Evolutionary conservation across 2,329 filamentous ascomycete genomes (phyloP).

Genomic region (Cryphonectria carpinicola): DNA sequence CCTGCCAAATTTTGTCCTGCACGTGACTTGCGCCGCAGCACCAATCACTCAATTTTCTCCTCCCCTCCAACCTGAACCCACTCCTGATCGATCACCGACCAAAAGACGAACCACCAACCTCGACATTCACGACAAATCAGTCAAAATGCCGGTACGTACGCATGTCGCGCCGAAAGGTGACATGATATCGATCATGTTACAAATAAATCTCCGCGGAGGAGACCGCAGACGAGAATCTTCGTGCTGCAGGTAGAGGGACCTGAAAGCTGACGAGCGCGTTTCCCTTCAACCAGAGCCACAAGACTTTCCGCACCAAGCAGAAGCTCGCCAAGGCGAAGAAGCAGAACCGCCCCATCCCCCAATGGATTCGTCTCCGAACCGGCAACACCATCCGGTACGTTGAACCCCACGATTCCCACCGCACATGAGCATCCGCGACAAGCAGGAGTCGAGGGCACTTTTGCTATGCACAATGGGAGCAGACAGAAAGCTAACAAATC

Average conservation of each 20-base stretch:
- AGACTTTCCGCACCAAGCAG: conserved; percentile 99
- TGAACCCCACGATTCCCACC: conserved; percentile 13
- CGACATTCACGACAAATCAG: conserved; percentile 40
- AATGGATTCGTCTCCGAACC: conserved; percentile 99
- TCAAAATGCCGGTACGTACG: conserved; percentile 47
- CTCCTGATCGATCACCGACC: conserved; percentile 34
- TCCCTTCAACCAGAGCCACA: conserved; percentile 78
- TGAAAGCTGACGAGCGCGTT: conserved; percentile 22
- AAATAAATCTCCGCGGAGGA: neutral
- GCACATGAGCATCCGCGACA: neutral
- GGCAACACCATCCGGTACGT: conserved; percentile 99
- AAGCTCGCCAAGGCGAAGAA: conserved; percentile 99
- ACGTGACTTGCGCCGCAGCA: conserved; percentile 22
- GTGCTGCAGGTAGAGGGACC: conserved; percentile 20
- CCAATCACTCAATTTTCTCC: conserved; percentile 21
- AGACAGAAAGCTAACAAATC: conserved; percentile 22
- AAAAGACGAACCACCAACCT: conserved; percentile 28
- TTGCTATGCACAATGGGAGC: neutral
- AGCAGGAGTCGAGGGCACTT: neutral
- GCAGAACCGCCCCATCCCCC: conserved; percentile 99
- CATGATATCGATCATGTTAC: neutral
- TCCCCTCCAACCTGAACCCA: conserved; percentile 21
- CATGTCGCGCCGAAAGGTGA: neutral
- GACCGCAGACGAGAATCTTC: neutral
- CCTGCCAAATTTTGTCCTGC: conserved; percentile 14